Evolutionary conservation across 805 yeast genomes (phyloP).

Genomic region (Saccharomycopsis guyanensis): DNA sequence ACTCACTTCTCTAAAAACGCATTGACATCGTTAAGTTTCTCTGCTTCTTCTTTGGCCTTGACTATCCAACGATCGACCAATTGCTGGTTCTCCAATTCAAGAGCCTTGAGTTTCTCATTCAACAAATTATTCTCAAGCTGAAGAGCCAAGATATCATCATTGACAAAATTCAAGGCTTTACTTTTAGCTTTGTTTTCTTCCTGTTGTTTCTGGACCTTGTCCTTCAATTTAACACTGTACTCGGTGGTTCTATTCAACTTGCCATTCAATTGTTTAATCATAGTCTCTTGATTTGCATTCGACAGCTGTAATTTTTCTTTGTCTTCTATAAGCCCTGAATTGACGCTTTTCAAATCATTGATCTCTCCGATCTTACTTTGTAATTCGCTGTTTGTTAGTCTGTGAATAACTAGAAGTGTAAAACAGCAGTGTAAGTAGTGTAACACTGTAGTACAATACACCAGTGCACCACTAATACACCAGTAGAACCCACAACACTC

Average conservation of each 20-base stretch:
- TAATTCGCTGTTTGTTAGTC: constrained; percentile 12
- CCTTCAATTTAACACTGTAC: constrained; percentile 25
- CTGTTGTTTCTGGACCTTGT: constrained; percentile 25
- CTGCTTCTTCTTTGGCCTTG: constrained; percentile 52
- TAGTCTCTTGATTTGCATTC: constrained; percentile 22
- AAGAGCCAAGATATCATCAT: constrained; percentile 58
- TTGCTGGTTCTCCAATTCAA: constrained; percentile 42
- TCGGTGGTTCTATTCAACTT: constrained; percentile 26
- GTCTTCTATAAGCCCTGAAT: constrained; percentile 16
- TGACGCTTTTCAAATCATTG: constrained; percentile 3
- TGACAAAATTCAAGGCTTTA: constrained; percentile 48
- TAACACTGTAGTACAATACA: too few species aligned
- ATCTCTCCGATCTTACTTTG: constrained; percentile 3
- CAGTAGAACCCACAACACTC: too few species aligned
- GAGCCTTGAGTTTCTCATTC: constrained; percentile 23
- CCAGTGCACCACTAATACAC: too few species aligned
- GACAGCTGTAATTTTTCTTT: constrained; percentile 17
- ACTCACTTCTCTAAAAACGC: constrained; percentile 24
- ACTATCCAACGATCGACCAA: constrained; percentile 54
- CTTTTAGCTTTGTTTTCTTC: constrained; percentile 37
- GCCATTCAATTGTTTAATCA: constrained; percentile 23
- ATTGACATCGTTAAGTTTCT: constrained; percentile 45
- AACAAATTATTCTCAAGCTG: constrained; percentile 51
- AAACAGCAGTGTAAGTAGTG: too few species aligned
- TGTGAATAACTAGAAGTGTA: constrained; percentile 1